Evolutionary conservation across 2,329 filamentous ascomycete genomes (phyloP), one percentile per base, ranked within the genome.

Genomic region (Xylaria arbuscula): DNA sequence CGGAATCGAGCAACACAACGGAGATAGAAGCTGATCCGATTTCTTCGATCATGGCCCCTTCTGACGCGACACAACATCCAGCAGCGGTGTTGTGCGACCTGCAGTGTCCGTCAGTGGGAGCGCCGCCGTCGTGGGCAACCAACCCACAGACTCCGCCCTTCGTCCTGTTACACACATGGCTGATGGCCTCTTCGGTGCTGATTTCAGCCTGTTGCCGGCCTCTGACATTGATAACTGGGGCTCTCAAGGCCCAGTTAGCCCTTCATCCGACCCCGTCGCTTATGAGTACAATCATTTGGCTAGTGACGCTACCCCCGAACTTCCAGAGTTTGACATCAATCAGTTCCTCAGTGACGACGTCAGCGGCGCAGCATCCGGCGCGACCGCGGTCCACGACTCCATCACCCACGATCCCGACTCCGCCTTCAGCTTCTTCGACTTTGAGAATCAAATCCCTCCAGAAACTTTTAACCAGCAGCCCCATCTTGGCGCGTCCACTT

Each of bases 31-130:
- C 64, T 17, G 50, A 45, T 8, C 24, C 74, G 63, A 70, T 75
- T 54, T 51, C 78, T 70, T 59, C 75, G 57, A 51, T 74, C 67
- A 75, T 72, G 72, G 75, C 77, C 84, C 88, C 91, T 84, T 87
- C 92, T 89, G 93, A 97, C 88, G 85, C 89, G 96, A 96, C 94
- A 98, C 96, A 98, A 98, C 94, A 97, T 97, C 94, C 96, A 98
- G 96, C 96, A 88, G 96, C 88, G 94, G 91, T 98, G 95, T 98
- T 98, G 96, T 98, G 92, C 81, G 96, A 97, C 96, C 96, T 97
- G 96, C 96, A 92, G 96, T 99, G 96, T 98, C 96, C 89, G 91
- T 95, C 92, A 92, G 88, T 84, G 86, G 87, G 87, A 83, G 84
- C 83, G 81, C 81, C 83, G 77, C 81, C 79, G 80, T 80, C 81